Base-by-base conservation (phyloP, 2,329 filamentous ascomycete species). In the Raffaelea ambrosiae region DNA sequence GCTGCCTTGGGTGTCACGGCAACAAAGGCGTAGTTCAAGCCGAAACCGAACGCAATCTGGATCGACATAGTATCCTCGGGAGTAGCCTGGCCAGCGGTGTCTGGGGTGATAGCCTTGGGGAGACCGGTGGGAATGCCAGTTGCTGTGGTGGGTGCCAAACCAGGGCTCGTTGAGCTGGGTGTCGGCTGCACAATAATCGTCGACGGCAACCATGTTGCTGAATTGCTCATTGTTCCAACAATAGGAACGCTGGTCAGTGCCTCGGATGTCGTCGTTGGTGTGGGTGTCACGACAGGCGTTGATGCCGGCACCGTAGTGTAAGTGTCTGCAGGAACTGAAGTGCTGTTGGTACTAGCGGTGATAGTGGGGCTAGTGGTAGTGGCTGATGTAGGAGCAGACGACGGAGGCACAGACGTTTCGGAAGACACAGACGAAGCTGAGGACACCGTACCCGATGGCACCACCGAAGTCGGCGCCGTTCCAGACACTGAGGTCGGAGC, bases 21-120 rank as follows among this genome's bases (percentile, higher is more conserved):
- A 23, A 97, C 86, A 61, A 94, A 95, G 9, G 77, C 69, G 64
- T 93, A 98, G 68, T 94, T 91, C 56, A 95, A 75, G 1, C 79
- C 77, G 59, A 81, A 84, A 46, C 79, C 71, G 74, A 97, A 96
- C 31, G 86, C 93, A 53, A 97, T 76, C 62, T 95, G 88, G 56
- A 95, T 83, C 56, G 86, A 66, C 4, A 79, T 81, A 1, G 78
- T 81, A 55, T 86, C 85, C 3, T 72, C 66, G 0, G 87, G 85
- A 18, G 72, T 63, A 4, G 67, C 51, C 10, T 62, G 56, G 19
- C 73, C 70, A 43, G 76, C 72, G 26, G 77, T 76, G 48, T 76
- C 77, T 9, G 88, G 88, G 23, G 82, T 78, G 54, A 96, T 90
- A 40, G 86, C 77, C 58, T 79, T 80, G 19, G 89, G 89, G 50